Base-by-base conservation (phyloP, 495 filamentous ascomycete genomes). In the Xylona heveae region DNA sequence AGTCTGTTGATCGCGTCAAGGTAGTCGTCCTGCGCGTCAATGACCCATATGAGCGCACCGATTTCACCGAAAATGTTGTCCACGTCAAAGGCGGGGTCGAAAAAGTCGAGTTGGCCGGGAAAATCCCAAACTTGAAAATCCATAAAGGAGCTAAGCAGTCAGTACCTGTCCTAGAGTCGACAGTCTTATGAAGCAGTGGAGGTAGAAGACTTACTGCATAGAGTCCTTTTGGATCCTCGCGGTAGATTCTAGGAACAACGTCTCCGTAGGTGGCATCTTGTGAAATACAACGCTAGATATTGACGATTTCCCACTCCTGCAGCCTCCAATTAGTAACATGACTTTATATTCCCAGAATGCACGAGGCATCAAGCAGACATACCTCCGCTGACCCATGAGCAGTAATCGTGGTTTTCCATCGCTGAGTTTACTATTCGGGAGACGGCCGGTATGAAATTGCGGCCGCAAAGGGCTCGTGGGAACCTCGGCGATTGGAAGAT, bases 101-200 rank as follows among this genome's bases (percentile, higher is more conserved):
- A 66, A 38, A 83, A 80, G 50, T 93, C 76, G 33, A 95, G 67
- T 48, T 94, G 82, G 18, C 84, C 82, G 0, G 90, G 88, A 33
- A 97, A 81, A 45, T 97, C 88, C 80, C 81, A 92, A 19, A 94
- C 78, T 47, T 95, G 84, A 45, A 97, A 92, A 44, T 94, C 83
- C 82, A 95, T 91, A 42, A 97, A 94, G 5, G 85, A 93, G 45
- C 85, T 92, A 36, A 24, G 18, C 17, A 20, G 9, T 1, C 10
- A 3, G n/a, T n/a, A n/a, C 33, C 9, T 20, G 13, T 24, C n/a
- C n/a, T 9, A 20, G 35, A n/a, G 18, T 24, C 23, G 18, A 21
- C 10, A 24, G 27, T 6, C 24, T 25, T 28, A 15, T 13, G 27
- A 24, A 22, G 19, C 12, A 30, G 14, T 15, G 16, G 19, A 29